Evolutionary conservation across 495 filamentous ascomycete species (phyloP), one percentile per base, ranked within the genome.

Genomic region (Penicillium goetzii): DNA sequence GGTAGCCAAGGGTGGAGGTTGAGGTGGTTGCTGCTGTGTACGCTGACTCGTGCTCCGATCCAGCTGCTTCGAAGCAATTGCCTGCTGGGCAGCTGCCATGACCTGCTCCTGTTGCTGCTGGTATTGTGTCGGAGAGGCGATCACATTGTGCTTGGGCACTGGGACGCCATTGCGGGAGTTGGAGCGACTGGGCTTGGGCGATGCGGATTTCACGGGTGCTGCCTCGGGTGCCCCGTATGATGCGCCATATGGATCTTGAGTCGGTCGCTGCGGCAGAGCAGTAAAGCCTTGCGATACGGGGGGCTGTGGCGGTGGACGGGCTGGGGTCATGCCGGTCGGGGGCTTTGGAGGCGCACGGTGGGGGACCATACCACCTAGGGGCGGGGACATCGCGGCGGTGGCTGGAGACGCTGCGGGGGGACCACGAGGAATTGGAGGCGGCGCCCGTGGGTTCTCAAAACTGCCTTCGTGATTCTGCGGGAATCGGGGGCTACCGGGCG

Each of bases 371-470:
- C 75, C 67, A 11, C 75, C 73, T 26, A 74, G 38, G 8, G 74
- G 68, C 21, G 76, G 75, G 33, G 76, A 74, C 67, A 78, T 74
- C n/a, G n/a, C n/a, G 12, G 56, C 28, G 23, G 59, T 21, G 28
- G 60, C 40, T 9, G 61, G 66, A 2, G 64, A 26, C 9, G 41
- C 62, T 38, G 66, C 63, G n/a, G 75, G 68, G 26, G 75, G 63
- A 67, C 74, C 86, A 58, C 86, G 81, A 60, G 95, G 95, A 56
- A 97, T 89, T 3, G 95, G 95, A 61, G 95, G 95, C 17, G 95
- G 91, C 10, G 94, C 90, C 60, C 95, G 87, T 47, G 95, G 95
- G 66, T 98, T 98, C 77, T 99, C 95, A 73, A 99, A 99, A 80
- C 93, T 98, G 58, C 89, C 88, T 78, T 93, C 90, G 75, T 92